Conservation (phyloP, 1,284 basidiomycete genomes). For the Garcileccinum viscosum region DNA sequence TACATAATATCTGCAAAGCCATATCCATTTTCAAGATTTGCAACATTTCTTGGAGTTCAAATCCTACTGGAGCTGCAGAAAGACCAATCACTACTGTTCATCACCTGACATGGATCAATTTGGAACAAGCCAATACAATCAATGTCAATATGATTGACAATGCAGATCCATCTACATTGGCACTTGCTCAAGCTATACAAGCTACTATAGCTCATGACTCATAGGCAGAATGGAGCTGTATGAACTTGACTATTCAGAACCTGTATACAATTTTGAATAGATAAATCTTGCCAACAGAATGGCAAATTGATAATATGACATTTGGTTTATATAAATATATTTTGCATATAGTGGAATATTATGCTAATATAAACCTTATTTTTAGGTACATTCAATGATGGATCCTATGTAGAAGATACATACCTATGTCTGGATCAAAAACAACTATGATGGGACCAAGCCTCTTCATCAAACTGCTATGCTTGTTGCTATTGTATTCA, state of each 20-base stretch:
- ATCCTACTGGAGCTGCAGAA: neutral
- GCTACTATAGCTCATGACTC: neutral
- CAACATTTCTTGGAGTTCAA: neutral
- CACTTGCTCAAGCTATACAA: neutral
- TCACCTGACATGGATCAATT: neutral
- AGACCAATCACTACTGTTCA: neutral
- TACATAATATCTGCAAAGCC: no score
- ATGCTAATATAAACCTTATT: no score
- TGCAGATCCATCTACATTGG: neutral
- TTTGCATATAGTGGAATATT: no score
- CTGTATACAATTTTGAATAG: neutral
- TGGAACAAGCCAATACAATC: neutral
- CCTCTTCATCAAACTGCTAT: neutral
- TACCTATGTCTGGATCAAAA: neutral
- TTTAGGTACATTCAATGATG: neutral
- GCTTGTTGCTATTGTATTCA: neutral
- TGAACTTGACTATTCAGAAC: neutral
- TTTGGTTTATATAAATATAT: neutral
- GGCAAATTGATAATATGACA: neutral
- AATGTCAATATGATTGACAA: neutral
- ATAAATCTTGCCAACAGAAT: neutral
- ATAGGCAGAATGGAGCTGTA: neutral
- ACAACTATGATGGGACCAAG: neutral
- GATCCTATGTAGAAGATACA: neutral
- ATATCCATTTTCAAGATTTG: no score